Evolutionary conservation across 179 eudicot genomes (phyloP), one percentile per base, ranked within the genome.

Genomic region (Drosera spatulata): DNA sequence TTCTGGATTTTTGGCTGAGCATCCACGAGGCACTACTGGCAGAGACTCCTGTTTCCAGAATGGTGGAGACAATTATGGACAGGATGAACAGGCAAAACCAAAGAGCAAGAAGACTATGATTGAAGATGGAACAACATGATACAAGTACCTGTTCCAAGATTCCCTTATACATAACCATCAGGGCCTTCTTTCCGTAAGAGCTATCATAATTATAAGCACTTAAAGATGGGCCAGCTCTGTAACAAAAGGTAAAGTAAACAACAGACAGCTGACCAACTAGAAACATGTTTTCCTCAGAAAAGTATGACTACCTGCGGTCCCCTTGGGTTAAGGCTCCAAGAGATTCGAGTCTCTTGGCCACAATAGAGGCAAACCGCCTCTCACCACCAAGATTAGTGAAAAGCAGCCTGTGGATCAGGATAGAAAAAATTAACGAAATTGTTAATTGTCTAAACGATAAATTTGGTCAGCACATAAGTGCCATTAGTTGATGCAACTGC

Each of bases 281-380:
- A 10, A 55, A 15, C 5, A 13, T 6, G 37, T 6, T 7, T 55
- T 22, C 6, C 41, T 15, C 41, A 55, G 7, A 47, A 48, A 9
- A 40, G 47, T 42, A 38, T 38, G 48, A 49, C 38, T 71, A 90
- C 99, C 99, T 82, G 39, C 99, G 99, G 71, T 93, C 99, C 51
- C 99, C 99, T 73, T 93, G 99, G 49, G 99, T 93, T 65, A 93
- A 63, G 51, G 99, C 99, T 51, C 99, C 99, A 71, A 93, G 96
- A 46, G 99, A 81, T 68, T 90, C 95, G 56, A 93, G 77, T 71
- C 99, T 81, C 80, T 94, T 94, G 10, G 99, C 99, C 72, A 94
- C 99, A 71, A 94, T 85, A 52, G 99, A 94, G 40, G 99, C 99
- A 80, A 94, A 94, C 55, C 99, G 85, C 44, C 96, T 82, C 71